Evolutionary conservation across 805 yeast genomes (phyloP), one percentile per base, ranked within the genome.

Genomic region (Schizosaccharomyces lindneri): DNA sequence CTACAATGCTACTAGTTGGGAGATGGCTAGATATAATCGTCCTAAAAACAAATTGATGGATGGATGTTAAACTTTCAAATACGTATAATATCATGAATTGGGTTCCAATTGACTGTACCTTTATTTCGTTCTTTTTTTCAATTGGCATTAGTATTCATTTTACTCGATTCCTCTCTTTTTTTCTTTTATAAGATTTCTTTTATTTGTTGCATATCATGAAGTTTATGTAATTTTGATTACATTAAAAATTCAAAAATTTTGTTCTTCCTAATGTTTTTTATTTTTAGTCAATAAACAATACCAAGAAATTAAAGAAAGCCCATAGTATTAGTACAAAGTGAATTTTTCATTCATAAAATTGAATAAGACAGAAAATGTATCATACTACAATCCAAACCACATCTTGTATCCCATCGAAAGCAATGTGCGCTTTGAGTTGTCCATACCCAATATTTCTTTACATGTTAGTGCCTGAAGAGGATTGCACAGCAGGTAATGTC

Each of bases 1-100:
- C 70, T 69, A 75, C 60, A 90, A 90, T 72, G 65, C 77, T 62
- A 90, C 97, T 0, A 64, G 73, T 9, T 90, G 95, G 95, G 76
- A 73, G 43, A 73, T 65, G 11, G 88, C 94, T 0, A 95, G 95
- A 0, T 90, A 82, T 70, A 63, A 71, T 3, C 71, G 72, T 68
- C 95, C 95, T 43, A 51, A 51, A n/a, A 51, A 51, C 36, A 24
- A 17, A 21, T 29, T 51, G 11, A 21, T 51, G 36, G 57, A 51
- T 29, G 57, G 57, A 5, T 51, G 57, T 29, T 51, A 36, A 7
- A 13, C 41, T 36, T 36, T 36, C 41, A 36, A 36, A 36, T 36
- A 36, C 41, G 9, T 36, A 36, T 36, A 15, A 36, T 36, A 9
- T 36, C 41, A 11, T 36, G 41, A 36, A 6, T 36, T 36, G 41